A percentile compares a stretch with the other conserved stretches of the same genome.
Evolutionary conservation across 768 basidiomycete species (phyloP).

Genomic region (Omphalotus guepiniiformis): DNA sequence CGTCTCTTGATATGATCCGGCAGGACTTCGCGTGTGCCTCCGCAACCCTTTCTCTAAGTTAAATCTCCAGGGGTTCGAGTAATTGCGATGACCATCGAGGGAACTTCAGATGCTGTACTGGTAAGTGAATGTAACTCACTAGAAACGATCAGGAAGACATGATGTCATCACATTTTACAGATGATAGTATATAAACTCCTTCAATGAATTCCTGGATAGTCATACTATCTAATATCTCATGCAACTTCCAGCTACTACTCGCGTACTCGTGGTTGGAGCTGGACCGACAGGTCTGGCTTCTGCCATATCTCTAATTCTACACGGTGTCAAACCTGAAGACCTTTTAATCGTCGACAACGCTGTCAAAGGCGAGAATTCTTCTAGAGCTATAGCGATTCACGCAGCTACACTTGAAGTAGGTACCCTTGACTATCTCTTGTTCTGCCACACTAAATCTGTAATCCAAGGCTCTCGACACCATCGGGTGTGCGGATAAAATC

Average conservation of each 20-base stretch:
- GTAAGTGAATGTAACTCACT: too few relatives aligned
- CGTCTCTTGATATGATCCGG: too few relatives aligned
- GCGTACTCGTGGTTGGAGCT: slow-evolving; percentile 1
- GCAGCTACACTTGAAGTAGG: slow-evolving; percentile 44
- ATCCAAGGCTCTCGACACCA: slow-evolving; percentile 31
- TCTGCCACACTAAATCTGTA: background rate
- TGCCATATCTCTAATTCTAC: slow-evolving; percentile 34
- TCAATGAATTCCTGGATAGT: too few relatives aligned
- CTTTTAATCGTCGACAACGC: slow-evolving; percentile 37
- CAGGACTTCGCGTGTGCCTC: too few relatives aligned
- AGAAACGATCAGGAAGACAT: too few relatives aligned
- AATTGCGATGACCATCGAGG: too few relatives aligned
- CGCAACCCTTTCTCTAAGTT: too few relatives aligned
- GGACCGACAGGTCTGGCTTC: slow-evolving; percentile 17
- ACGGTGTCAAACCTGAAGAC: slow-evolving; percentile 24
- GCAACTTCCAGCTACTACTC: background rate
- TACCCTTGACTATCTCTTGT: background rate
- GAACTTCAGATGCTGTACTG: too few relatives aligned
- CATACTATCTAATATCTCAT: too few relatives aligned
- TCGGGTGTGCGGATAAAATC: slow-evolving; percentile 31
- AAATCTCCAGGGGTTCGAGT: too few relatives aligned
- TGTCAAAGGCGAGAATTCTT: slow-evolving; percentile 27
- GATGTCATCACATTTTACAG: too few relatives aligned
- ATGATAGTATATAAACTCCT: too few relatives aligned
- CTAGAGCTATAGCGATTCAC: slow-evolving; percentile 40